Conservation (phyloP, 2,329 filamentous ascomycete genomes). For the Paraconiothyrium sp. region DNA sequence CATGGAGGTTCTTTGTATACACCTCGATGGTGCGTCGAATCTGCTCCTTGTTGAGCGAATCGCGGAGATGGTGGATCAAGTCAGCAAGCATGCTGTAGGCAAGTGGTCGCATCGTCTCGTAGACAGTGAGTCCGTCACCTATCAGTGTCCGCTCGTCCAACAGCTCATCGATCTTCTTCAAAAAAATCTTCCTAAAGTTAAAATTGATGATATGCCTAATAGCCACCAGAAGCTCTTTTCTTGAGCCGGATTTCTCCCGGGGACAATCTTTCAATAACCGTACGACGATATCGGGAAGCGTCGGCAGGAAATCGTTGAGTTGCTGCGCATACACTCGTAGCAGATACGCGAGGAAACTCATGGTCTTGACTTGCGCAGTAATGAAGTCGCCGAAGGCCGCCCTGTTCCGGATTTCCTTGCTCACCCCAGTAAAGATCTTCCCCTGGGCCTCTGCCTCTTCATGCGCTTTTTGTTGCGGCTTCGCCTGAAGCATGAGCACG, state of each 20-base stretch:
- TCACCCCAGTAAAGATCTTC: conserved; percentile 90
- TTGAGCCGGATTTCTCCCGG: conserved; percentile 88
- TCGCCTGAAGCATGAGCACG: conserved; percentile 87
- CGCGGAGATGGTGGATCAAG: conserved; percentile 94
- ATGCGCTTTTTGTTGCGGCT: conserved; percentile 92
- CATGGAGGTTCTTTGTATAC: conserved; percentile 94
- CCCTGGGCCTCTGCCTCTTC: conserved; percentile 80
- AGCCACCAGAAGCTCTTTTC: conserved; percentile 94
- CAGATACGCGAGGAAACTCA: conserved; percentile 97
- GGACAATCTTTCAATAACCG: conserved; percentile 93
- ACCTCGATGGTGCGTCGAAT: conserved; percentile 96
- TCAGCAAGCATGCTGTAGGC: conserved; percentile 99
- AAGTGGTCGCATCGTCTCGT: conserved; percentile 93
- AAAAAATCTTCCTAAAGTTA: conserved; percentile 94
- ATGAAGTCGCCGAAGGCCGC: conserved; percentile 97
- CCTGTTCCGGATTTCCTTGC: conserved; percentile 90
- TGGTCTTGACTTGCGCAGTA: conserved; percentile 97
- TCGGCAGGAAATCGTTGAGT: conserved; percentile 85
- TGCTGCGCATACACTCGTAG: conserved; percentile 88
- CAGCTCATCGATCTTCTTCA: conserved; percentile 93
- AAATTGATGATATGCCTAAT: conserved; percentile 99
- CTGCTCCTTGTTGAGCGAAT: conserved; percentile 86
- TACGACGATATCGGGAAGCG: conserved; percentile 88
- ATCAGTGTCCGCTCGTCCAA: conserved; percentile 94
- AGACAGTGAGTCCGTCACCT: conserved; percentile 93